Evolutionary conservation across 345 rosid genomes (phyloP).

Genomic region (Acer negundo): DNA sequence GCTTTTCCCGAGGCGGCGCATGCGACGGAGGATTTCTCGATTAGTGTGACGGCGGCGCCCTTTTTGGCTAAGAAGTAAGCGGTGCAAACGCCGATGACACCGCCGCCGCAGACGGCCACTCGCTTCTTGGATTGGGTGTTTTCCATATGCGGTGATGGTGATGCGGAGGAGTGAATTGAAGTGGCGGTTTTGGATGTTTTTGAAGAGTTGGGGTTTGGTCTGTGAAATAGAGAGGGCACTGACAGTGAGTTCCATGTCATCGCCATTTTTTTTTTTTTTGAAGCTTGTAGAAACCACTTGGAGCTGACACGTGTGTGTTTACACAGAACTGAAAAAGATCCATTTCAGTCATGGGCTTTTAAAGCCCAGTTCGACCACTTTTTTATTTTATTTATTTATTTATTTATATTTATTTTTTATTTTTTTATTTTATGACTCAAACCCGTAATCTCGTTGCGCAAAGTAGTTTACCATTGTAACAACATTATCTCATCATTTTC

Average conservation of each 20-base stretch:
- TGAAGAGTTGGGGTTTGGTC: not conserved
- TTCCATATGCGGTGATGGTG: constrained; percentile 33
- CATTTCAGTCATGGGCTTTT: not conserved
- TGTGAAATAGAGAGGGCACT: not conserved
- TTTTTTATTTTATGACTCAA: too few relatives aligned
- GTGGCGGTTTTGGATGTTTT: not conserved
- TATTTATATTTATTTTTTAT: too few relatives aligned
- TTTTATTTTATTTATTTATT: not conserved
- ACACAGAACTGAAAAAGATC: not conserved
- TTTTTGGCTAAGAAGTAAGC: constrained; percentile 80
- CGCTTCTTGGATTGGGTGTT: constrained; percentile 32
- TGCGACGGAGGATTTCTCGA: constrained; percentile 78
- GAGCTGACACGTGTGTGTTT: constrained; percentile 26
- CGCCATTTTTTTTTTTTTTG: constrained; percentile 12
- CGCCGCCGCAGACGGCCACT: constrained; percentile 75
- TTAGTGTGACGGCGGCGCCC: constrained; percentile 66
- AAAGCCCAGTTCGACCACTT: not conserved
- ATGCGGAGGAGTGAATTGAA: constrained; percentile 24
- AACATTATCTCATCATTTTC: too few relatives aligned
- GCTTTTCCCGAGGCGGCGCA: constrained; percentile 93
- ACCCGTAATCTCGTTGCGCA: too few relatives aligned
- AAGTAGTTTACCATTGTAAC: too few relatives aligned
- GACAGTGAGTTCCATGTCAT: constrained; percentile 12
- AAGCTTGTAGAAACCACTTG: not conserved
- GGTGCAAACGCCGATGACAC: constrained; percentile 85